These are phyloP conservation scores for Penicillium concentricum DNA, from an alignment of 2,329 filamentous ascomycete species.

Conservation along the genomic window DNA sequence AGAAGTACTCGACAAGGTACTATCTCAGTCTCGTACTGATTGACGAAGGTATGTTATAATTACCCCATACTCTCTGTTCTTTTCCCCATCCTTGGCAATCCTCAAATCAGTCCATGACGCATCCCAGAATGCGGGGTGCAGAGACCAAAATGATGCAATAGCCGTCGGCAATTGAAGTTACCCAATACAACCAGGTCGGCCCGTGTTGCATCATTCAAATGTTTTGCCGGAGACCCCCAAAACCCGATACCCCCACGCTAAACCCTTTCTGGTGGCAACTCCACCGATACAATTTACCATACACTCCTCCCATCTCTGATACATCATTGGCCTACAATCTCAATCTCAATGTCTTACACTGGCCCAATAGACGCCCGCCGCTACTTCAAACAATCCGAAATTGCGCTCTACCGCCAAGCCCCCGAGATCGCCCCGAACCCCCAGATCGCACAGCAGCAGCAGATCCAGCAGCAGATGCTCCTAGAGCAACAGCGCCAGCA, in stretches of 20 bases:
- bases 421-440: slow-evolving; percentile 47
- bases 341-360: slow-evolving; percentile 1
- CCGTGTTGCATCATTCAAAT: slow-evolving; percentile 20
- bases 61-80: not conserved
- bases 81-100: not conserved
- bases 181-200: slow-evolving; percentile 18
- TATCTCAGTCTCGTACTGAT: slow-evolving; percentile 95
- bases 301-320: slow-evolving; percentile 6
- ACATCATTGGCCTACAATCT: slow-evolving; percentile 3
- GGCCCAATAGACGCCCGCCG: slow-evolving; percentile 72
- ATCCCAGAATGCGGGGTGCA: slow-evolving; percentile 3
- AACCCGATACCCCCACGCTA: slow-evolving; percentile 35
- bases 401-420: slow-evolving; percentile 85
- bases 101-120: slow-evolving; percentile 1
- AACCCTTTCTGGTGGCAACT: slow-evolving; percentile 19
- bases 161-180: slow-evolving; percentile 38
- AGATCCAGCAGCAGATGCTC: slow-evolving; percentile 40
- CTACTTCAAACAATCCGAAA: slow-evolving; percentile 99
- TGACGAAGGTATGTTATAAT: slow-evolving; percentile 68
- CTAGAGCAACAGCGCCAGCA: slow-evolving; percentile 35
- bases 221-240: slow-evolving; percentile 14
- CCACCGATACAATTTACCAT: slow-evolving; percentile 21
- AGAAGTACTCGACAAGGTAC: slow-evolving; percentile 98
- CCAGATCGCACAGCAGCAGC: slow-evolving; percentile 41
- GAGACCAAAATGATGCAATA: slow-evolving; percentile 25